phyloP scores from a whole-genome alignment of 257 asterid genomes.

The Ilex asprella region DNA sequence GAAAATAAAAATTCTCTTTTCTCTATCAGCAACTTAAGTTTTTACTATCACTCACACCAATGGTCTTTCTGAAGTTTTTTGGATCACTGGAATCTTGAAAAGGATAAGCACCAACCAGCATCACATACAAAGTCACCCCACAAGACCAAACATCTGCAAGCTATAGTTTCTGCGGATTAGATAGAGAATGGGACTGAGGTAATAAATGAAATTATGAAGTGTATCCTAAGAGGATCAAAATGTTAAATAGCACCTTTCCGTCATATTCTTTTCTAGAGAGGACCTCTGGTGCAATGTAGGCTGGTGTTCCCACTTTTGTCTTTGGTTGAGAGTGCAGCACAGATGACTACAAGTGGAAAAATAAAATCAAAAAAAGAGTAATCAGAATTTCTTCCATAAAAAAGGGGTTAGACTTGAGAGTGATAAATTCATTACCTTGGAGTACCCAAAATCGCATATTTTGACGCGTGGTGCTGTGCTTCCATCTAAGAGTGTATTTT shows the following conservation, averaged over 20 bases:
- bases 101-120: conserved; percentile 39
- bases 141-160: conserved; percentile 50
- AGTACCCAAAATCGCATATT: conserved; percentile 44
- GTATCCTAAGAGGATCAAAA: not conserved
- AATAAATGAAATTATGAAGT: not conserved
- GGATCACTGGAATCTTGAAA: conserved; percentile 36
- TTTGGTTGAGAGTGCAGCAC: conserved; percentile 43
- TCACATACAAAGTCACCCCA: conserved; percentile 39
- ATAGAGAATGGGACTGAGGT: conserved; percentile 1
- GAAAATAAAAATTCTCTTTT: too few species aligned
- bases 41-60: conserved; percentile 24
- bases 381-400: not conserved
- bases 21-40: not conserved
- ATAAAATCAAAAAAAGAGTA: not conserved
- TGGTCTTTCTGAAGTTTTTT: conserved; percentile 27
- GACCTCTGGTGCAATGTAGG: conserved; percentile 42
- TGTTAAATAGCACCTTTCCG: conserved; percentile 26
- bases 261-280: conserved; percentile 37
- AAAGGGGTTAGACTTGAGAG: not conserved
- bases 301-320: conserved; percentile 42
- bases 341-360: conserved; percentile 22
- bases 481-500: conserved; percentile 34
- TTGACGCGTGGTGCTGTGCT: conserved; percentile 39
- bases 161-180: conserved; percentile 15
- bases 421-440: conserved; percentile 21